A percentile compares a stretch with the other conserved stretches of the same genome.
Evolutionary conservation across 2,329 filamentous ascomycete genomes (phyloP).

Genomic region (Aspergillus bombycis): DNA sequence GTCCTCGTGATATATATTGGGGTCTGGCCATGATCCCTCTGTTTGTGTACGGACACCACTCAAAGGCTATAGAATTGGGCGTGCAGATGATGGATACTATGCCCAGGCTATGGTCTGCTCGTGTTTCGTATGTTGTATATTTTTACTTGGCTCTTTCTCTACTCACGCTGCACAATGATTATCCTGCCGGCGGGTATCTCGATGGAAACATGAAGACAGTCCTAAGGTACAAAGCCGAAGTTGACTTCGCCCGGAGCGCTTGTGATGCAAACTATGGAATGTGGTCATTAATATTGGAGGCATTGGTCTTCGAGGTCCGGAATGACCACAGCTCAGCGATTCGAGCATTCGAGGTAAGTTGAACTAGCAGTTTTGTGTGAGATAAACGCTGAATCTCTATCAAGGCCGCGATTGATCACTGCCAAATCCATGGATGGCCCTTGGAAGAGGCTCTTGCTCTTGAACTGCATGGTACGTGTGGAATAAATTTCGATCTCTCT

Average conservation of each 20-base stretch:
- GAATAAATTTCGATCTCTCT: background rate
- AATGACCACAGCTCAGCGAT: constrained; percentile 51
- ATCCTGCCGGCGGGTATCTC: constrained; percentile 47
- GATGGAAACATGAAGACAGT: constrained; percentile 54
- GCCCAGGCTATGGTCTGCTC: constrained; percentile 50
- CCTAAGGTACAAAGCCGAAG: constrained; percentile 52
- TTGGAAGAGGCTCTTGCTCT: constrained; percentile 63
- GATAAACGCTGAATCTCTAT: constrained; percentile 22
- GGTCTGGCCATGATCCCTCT: constrained; percentile 52
- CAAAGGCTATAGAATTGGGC: constrained; percentile 48
- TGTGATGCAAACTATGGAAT: constrained; percentile 64
- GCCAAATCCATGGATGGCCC: constrained; percentile 59
- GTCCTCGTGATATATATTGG: constrained; percentile 60
- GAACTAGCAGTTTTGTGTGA: background rate
- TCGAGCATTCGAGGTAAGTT: constrained; percentile 38
- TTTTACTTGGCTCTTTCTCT: constrained; percentile 52
- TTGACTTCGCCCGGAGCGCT: constrained; percentile 55
- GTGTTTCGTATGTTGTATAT: constrained; percentile 45
- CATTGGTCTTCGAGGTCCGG: constrained; percentile 56
- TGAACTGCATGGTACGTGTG: constrained; percentile 58
- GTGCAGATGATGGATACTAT: constrained; percentile 45
- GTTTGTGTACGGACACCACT: constrained; percentile 51
- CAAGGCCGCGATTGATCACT: constrained; percentile 63
- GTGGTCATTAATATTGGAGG: constrained; percentile 60
- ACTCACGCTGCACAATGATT: constrained; percentile 47